phyloP scores from a whole-genome alignment of 2,329 filamentous ascomycete species.

The Clathrospora elynae region DNA sequence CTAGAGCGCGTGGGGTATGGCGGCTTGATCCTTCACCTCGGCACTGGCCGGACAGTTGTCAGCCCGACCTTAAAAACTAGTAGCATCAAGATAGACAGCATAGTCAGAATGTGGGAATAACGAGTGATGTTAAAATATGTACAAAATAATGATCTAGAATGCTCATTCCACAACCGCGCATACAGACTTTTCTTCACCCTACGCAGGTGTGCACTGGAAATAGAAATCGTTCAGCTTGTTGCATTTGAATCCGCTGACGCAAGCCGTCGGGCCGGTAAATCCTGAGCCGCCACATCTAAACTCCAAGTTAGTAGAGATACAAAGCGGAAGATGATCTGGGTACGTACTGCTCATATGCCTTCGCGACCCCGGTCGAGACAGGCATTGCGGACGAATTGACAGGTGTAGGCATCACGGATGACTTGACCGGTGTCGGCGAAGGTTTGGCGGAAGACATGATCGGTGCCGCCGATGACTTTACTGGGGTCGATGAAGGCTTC shows the following conservation, averaged over 20 bases:
- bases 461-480: conserved; percentile 1
- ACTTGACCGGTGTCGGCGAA: neutral
- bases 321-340: neutral
- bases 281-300: conserved; percentile 28
- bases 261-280: conserved; percentile 25
- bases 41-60: no score
- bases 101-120: neutral
- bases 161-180: neutral
- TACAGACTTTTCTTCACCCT: neutral
- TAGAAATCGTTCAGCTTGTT: conserved; percentile 9
- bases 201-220: conserved; percentile 14
- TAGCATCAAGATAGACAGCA: neutral
- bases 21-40: no score
- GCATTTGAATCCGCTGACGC: conserved; percentile 24
- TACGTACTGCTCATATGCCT: conserved; percentile 11
- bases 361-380: no score
- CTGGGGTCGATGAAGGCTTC: conserved; percentile 7
- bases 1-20: conserved; percentile 15
- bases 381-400: conserved; percentile 1
- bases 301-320: conserved; percentile 7
- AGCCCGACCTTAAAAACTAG: no score
- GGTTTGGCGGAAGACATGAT: conserved; percentile 1
- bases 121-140: conserved; percentile 18
- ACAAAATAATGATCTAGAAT: conserved; percentile 16
- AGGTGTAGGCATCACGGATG: no score